Evolutionary conservation across 2,329 filamentous ascomycete genomes (phyloP).

Genomic region (Fusarium aywerte): DNA sequence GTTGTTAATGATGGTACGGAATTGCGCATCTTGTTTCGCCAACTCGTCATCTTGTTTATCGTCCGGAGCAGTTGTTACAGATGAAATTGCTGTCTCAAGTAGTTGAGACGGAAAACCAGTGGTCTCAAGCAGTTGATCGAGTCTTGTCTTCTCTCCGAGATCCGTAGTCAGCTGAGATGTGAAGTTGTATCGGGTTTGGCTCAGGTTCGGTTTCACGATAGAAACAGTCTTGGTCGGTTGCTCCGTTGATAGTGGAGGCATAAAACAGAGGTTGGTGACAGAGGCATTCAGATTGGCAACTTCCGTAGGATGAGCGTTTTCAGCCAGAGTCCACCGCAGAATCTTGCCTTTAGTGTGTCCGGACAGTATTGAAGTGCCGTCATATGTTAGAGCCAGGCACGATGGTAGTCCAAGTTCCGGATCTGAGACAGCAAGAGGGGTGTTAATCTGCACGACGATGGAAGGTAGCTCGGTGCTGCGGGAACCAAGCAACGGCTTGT

Average conservation of each 20-base stretch:
- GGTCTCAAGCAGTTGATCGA: conserved; percentile 58
- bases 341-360: conserved; percentile 85
- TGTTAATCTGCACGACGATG: conserved; percentile 66
- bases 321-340: conserved; percentile 81
- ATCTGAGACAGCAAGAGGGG: conserved; percentile 67
- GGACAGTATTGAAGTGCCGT: conserved; percentile 81
- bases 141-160: conserved; percentile 54
- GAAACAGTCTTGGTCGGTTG: conserved; percentile 62
- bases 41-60: conserved; percentile 35
- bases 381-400: conserved; percentile 80
- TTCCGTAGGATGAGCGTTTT: conserved; percentile 73
- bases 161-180: conserved; percentile 69
- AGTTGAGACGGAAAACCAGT: conserved; percentile 60
- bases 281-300: conserved; percentile 80
- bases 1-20: conserved; percentile 59
- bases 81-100: conserved; percentile 62
- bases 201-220: conserved; percentile 84
- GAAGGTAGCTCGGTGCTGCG: conserved; percentile 63
- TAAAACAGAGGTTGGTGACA: conserved; percentile 83
- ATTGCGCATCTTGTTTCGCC: conserved; percentile 56
- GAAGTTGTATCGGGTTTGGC: conserved; percentile 71
- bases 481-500: conserved; percentile 65
- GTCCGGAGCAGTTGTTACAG: conserved; percentile 52
- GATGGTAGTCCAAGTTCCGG: conserved; percentile 72
- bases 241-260: conserved; percentile 65